phyloP scores from a whole-genome alignment of 805 yeast species.

The Saturnispora mendoncae region DNA sequence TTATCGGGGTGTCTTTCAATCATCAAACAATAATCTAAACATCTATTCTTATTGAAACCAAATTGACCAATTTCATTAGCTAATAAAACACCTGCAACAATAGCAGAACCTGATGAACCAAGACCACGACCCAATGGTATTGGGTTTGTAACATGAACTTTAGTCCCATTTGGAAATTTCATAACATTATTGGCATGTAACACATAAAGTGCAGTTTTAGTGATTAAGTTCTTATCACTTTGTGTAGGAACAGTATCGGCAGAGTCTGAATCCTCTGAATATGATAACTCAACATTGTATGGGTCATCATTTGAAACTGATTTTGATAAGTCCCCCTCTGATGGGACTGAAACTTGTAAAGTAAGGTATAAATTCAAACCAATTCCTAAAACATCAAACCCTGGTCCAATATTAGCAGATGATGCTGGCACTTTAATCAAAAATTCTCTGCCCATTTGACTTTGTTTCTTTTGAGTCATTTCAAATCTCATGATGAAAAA shows the following conservation, averaged over 20 bases:
- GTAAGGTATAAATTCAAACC: slow-evolving; percentile 72
- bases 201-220: slow-evolving; percentile 88
- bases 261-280: slow-evolving; percentile 48
- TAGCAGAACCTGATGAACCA: slow-evolving; percentile 98
- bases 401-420: slow-evolving; percentile 97
- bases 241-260: slow-evolving; percentile 51
- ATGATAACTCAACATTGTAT: slow-evolving; percentile 58
- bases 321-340: slow-evolving; percentile 20
- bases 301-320: slow-evolving; percentile 48
- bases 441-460: slow-evolving; percentile 42
- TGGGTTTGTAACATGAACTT: slow-evolving; percentile 73
- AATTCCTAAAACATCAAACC: slow-evolving; percentile 92
- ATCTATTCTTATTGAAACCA: slow-evolving; percentile 63
- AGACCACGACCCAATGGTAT: slow-evolving; percentile 95
- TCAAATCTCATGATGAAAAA: no score
- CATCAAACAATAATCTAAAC: slow-evolving; percentile 92
- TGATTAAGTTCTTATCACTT: slow-evolving; percentile 76
- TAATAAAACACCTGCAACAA: slow-evolving; percentile 89
- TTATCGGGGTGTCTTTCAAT: slow-evolving; percentile 98
- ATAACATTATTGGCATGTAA: slow-evolving; percentile 72
- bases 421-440: slow-evolving; percentile 84
- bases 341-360: slow-evolving; percentile 48
- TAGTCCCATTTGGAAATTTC: slow-evolving; percentile 77
- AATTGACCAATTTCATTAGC: slow-evolving; percentile 80
- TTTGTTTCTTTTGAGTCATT: not conserved